Evolutionary conservation across 345 rosid genomes (phyloP).

Genomic region (Bruguiera parviflora): DNA sequence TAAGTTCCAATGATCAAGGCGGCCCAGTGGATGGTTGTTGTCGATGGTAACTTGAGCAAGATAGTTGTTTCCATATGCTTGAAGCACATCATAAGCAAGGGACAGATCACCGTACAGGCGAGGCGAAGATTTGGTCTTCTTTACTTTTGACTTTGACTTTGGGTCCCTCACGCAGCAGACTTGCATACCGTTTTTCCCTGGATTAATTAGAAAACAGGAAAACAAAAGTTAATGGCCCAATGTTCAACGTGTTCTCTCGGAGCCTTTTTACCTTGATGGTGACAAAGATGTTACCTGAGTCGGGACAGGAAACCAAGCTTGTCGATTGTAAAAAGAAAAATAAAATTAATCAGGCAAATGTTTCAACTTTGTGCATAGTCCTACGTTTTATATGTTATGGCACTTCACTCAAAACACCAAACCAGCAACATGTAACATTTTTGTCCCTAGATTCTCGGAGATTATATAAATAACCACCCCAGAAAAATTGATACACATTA

Average conservation of each 20-base stretch:
- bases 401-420: too few relatives aligned
- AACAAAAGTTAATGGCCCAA: not conserved
- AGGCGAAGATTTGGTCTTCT: slow-evolving; percentile 43
- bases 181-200: slow-evolving; percentile 57
- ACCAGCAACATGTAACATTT: too few relatives aligned
- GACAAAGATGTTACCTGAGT: too few relatives aligned
- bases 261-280: too few relatives aligned
- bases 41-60: slow-evolving; percentile 86
- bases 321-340: too few relatives aligned
- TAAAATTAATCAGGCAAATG: too few relatives aligned
- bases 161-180: slow-evolving; percentile 71
- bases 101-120: slow-evolving; percentile 62
- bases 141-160: slow-evolving; percentile 46
- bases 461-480: too few relatives aligned
- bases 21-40: slow-evolving; percentile 64
- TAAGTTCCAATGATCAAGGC: slow-evolving; percentile 87
- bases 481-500: too few relatives aligned
- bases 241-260: not conserved
- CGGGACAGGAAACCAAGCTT: too few relatives aligned
- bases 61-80: slow-evolving; percentile 66
- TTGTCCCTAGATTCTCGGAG: too few relatives aligned
- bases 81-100: slow-evolving; percentile 61
- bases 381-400: too few relatives aligned
- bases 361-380: too few relatives aligned
- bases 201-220: not conserved